A percentile compares a stretch with the other conserved stretches of the same genome.
Evolutionary conservation across 345 rosid species (phyloP).

Genomic region (Lagerstroemia speciosa): DNA sequence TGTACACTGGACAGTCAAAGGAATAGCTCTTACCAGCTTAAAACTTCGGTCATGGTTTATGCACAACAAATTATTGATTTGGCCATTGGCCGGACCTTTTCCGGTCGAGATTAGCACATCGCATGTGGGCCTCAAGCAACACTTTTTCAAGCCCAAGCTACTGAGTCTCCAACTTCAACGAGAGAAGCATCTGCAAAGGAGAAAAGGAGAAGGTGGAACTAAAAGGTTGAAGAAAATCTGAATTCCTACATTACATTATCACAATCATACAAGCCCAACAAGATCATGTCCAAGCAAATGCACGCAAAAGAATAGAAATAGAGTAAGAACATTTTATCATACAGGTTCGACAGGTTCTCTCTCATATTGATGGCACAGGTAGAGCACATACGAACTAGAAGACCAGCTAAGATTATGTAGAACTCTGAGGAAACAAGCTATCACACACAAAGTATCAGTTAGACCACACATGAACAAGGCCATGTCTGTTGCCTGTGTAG

Average conservation of each 20-base stretch:
- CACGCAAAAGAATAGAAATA: background rate
- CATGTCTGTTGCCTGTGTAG: slow-evolving; percentile 51
- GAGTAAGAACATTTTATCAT: background rate
- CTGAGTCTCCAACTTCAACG: background rate
- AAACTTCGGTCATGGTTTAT: no score
- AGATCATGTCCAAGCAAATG: background rate
- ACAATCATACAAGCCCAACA: background rate
- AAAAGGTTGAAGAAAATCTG: background rate
- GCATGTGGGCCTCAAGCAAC: no score
- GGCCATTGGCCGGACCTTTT: no score
- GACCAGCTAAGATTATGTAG: background rate
- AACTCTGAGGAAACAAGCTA: background rate
- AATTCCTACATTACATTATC: background rate
- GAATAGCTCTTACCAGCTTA: no score
- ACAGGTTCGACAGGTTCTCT: background rate
- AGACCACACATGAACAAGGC: slow-evolving; percentile 63
- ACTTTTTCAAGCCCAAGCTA: no score
- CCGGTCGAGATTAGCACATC: no score
- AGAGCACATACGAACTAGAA: background rate
- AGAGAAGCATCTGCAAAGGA: background rate
- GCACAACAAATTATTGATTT: no score
- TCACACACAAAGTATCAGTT: slow-evolving; percentile 20
- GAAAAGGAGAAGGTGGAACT: background rate
- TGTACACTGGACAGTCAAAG: background rate
- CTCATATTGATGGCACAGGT: background rate